phyloP scores from a whole-genome alignment of 2,329 filamentous ascomycete species.

The Colletotrichum sidae region DNA sequence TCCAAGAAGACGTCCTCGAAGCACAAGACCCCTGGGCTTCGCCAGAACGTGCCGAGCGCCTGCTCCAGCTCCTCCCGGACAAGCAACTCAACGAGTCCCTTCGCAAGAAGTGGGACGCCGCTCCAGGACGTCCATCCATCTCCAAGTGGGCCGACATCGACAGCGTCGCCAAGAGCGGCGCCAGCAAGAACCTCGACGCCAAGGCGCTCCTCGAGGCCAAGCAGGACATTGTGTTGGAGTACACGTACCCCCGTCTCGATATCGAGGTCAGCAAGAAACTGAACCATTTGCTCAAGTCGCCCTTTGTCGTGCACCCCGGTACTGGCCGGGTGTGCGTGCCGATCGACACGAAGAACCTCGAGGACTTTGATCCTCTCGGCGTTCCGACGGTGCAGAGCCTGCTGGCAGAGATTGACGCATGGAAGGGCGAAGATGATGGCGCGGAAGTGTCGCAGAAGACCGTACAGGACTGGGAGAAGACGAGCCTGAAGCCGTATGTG shows the following conservation, averaged over 20 bases:
- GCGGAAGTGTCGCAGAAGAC: slow-evolving; percentile 47
- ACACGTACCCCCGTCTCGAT: slow-evolving; percentile 97
- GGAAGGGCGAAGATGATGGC: slow-evolving; percentile 64
- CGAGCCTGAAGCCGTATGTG: slow-evolving; percentile 90
- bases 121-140: slow-evolving; percentile 79
- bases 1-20: slow-evolving; percentile 83
- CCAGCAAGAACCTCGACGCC: slow-evolving; percentile 77
- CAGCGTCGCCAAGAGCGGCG: slow-evolving; percentile 80
- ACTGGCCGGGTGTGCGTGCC: slow-evolving; percentile 96
- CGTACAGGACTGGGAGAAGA: slow-evolving; percentile 95
- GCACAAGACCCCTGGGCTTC: slow-evolving; percentile 88
- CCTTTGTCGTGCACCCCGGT: slow-evolving; percentile 95
- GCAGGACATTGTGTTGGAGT: slow-evolving; percentile 95
- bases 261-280: slow-evolving; percentile 97
- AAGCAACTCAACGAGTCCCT: slow-evolving; percentile 80
- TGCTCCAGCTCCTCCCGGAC: slow-evolving; percentile 89
- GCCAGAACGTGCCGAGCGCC: slow-evolving; percentile 76
- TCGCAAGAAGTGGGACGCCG: slow-evolving; percentile 89
- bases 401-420: slow-evolving; percentile 87
- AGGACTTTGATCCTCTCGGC: slow-evolving; percentile 85
- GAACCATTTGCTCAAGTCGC: slow-evolving; percentile 97
- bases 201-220: slow-evolving; percentile 86
- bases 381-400: slow-evolving; percentile 92
- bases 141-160: slow-evolving; percentile 97
- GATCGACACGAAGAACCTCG: slow-evolving; percentile 80